A percentile compares a stretch with the other conserved stretches of the same genome.
phyloP scores from a whole-genome alignment of 495 filamentous ascomycete genomes.

The Pyrenopolyporus hunteri region DNA sequence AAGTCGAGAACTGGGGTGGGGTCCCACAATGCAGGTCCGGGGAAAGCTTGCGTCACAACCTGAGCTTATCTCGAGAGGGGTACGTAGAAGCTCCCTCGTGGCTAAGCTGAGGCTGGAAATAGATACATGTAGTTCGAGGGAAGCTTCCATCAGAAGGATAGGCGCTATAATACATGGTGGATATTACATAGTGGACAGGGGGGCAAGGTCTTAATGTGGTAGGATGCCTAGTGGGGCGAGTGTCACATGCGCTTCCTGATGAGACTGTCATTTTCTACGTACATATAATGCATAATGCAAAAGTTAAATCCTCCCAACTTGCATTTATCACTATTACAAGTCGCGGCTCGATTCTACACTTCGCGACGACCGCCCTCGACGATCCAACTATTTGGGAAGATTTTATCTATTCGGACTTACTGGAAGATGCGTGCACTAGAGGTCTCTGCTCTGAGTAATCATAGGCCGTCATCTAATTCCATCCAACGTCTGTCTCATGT shows the following conservation, averaged over 20 bases:
- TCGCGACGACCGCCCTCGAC: background rate
- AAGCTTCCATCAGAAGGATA: background rate
- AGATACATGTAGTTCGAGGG: background rate
- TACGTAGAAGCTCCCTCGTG: conserved; percentile 14
- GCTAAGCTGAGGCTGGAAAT: conserved; percentile 30
- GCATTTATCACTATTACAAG: background rate
- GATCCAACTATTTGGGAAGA: background rate
- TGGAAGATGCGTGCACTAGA: conserved; percentile 28
- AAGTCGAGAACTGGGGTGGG: conserved; percentile 5
- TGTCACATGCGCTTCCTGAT: conserved; percentile 35
- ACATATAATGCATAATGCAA: conserved; percentile 7
- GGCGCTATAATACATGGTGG: conserved; percentile 1
- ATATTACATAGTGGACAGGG: conserved; percentile 19
- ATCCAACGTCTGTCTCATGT: conserved; percentile 34
- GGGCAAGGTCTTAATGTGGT: conserved; percentile 6
- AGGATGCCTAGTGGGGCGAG: conserved; percentile 24
- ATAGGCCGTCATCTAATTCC: conserved; percentile 14
- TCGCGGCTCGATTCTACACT: background rate
- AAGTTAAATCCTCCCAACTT: conserved; percentile 12
- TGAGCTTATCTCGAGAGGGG: background rate
- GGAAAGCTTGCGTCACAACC: conserved; percentile 27
- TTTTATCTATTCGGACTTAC: background rate
- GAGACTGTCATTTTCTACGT: conserved; percentile 10
- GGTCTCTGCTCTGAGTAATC: conserved; percentile 20
- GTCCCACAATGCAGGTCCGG: conserved; percentile 24